A percentile compares a stretch with the other conserved stretches of the same genome.
These are phyloP conservation scores for Termitomyces sp. DNA, from an alignment of 768 basidiomycete species.

Conservation along the genomic window DNA sequence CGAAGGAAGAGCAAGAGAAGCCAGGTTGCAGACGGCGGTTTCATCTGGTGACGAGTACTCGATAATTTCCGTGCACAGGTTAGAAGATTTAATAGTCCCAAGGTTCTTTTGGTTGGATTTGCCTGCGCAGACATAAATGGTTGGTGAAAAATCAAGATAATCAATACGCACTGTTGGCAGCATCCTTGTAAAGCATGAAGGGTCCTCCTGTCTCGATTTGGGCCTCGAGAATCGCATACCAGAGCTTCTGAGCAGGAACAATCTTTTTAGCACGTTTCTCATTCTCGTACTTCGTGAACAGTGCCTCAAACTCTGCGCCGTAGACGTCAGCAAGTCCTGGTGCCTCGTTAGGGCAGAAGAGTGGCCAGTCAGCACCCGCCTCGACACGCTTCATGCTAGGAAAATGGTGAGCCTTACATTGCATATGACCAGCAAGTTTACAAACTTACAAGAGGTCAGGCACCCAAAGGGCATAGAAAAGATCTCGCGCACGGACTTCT, in stretches of 20 bases:
- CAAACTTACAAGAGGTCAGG: constrained; percentile 84
- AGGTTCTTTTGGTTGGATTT: constrained; percentile 99
- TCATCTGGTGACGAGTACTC: constrained; percentile 98
- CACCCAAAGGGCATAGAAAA: constrained; percentile 99
- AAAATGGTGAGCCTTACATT: background rate
- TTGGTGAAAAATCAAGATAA: background rate
- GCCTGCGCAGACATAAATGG: constrained; percentile 31
- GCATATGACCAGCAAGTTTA: background rate
- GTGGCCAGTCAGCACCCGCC: constrained; percentile 81
- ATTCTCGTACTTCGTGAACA: constrained; percentile 84
- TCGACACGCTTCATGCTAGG: constrained; percentile 95
- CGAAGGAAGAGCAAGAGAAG: constrained; percentile 91
- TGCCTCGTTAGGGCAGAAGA: constrained; percentile 98
- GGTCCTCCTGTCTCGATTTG: constrained; percentile 99
- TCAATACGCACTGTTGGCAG: constrained; percentile 70
- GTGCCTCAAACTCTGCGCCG: constrained; percentile 81
- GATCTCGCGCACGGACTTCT: constrained; percentile 90
- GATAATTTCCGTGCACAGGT: constrained; percentile 98
- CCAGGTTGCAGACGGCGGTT: constrained; percentile 97
- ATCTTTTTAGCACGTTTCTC: constrained; percentile 84
- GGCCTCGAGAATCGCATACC: constrained; percentile 95
- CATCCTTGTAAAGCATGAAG: constrained; percentile 99
- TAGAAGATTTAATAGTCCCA: constrained; percentile 98
- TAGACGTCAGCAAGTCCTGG: constrained; percentile 85
- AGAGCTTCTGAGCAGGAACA: constrained; percentile 93